Evolutionary conservation across 192 early-diverging fungal genomes (phyloP), one percentile per base, ranked within the genome.

Genomic region (Phlyctochytrium planicorne): DNA sequence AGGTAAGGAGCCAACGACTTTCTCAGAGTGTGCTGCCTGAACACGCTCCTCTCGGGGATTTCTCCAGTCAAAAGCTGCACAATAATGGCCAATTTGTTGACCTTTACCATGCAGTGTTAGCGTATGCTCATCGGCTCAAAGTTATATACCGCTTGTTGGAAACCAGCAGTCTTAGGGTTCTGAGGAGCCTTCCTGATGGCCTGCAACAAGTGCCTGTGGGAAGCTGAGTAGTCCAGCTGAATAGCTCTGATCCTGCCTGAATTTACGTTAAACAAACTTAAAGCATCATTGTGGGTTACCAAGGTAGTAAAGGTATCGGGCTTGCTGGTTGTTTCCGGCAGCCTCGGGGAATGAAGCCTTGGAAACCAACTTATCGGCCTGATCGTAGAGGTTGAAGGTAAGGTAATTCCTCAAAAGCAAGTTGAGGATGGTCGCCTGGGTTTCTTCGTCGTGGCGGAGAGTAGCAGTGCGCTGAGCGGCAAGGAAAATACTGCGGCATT

Each of bases 11-110:
- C 73, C 60, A 99, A 76, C 0, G 94, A 81, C 81, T 91, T 94
- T 59, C 84, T 85, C 52, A 99, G 75, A 30, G 88, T 87, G 2
- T 91, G 89, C 67, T 94, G 87, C 63, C 94, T 83, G 85, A 99
- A 99, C 30, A 96, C 74, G 35, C 91, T 90, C 59, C 96, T 85
- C 67, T 98, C 96, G 14, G 97, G 96, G 63, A 99, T 97, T 69
- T 99, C 94, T 29, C 97, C 97, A 92, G 97, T 96, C 76, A 99
- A 78, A 61, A 99, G 78, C 80, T 99, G 94, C 1, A 99, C 95
- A 73, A 98, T 94, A 53, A 99, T 94, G 32, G 90, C 88, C 30
- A 99, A 85, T 78, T 99, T 99, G 81, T 95, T 83, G 27, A 86
- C 89, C 90, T 91, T 73, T 1, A 35, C 36, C 10, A 72, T 2